Percentiles rank a stretch among this genome's conserved stretches.
phyloP scores from a whole-genome alignment of 768 basidiomycete species.

The Amanita rimosa region DNA sequence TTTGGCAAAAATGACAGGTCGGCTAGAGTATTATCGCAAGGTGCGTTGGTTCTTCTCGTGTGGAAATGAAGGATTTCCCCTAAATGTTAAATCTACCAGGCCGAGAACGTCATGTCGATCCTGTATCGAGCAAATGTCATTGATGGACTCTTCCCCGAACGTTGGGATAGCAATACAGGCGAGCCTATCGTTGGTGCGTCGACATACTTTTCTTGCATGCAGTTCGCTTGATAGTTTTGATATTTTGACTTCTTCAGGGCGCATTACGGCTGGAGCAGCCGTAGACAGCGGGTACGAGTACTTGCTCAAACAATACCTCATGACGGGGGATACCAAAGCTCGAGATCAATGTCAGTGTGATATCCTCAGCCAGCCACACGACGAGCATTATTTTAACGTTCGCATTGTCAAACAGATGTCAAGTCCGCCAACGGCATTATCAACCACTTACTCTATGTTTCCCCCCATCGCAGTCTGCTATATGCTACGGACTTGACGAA shows the following conservation, averaged over 20 bases:
- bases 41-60: slow-evolving; percentile 9
- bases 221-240: background rate
- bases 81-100: slow-evolving; percentile 13
- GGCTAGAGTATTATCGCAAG: slow-evolving; percentile 35
- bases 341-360: slow-evolving; percentile 40
- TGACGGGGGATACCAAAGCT: slow-evolving; percentile 35
- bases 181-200: slow-evolving; percentile 16
- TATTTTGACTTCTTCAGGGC: too few relatives aligned
- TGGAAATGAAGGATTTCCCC: too few relatives aligned
- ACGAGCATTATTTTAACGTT: background rate
- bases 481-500: slow-evolving; percentile 44
- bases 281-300: slow-evolving; percentile 64
- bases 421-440: slow-evolving; percentile 42
- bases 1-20: slow-evolving; percentile 54
- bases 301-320: slow-evolving; percentile 52
- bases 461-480: slow-evolving; percentile 44
- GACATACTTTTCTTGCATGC: background rate
- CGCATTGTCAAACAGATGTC: slow-evolving; percentile 27
- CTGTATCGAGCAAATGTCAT: slow-evolving; percentile 19
- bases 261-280: slow-evolving; percentile 42
- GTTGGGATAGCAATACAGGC: slow-evolving; percentile 17
- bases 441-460: slow-evolving; percentile 44
- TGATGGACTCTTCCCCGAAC: slow-evolving; percentile 24
- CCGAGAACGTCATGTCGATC: slow-evolving; percentile 25
- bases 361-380: background rate